phyloP scores from a whole-genome alignment of 768 basidiomycete species.

The Russula compacta region DNA sequence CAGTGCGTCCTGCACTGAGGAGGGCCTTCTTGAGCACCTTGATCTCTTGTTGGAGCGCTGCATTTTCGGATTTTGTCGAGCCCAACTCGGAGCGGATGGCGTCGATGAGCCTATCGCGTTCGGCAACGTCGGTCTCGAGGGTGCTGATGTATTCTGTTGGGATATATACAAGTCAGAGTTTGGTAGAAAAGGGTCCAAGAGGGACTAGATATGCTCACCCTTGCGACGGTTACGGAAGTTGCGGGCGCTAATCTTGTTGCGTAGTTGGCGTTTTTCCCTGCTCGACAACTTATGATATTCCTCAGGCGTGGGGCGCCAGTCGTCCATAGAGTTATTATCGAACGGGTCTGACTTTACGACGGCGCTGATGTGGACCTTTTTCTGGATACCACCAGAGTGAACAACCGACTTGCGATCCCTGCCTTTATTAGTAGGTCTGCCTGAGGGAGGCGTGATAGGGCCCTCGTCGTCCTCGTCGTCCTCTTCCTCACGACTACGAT shows the following conservation, averaged over 20 bases:
- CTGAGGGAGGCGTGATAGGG: slow-evolving; percentile 24
- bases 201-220: slow-evolving; percentile 38
- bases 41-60: slow-evolving; percentile 73
- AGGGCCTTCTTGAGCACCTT: slow-evolving; percentile 63
- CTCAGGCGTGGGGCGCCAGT: slow-evolving; percentile 83
- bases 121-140: slow-evolving; percentile 87
- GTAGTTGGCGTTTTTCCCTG: slow-evolving; percentile 91
- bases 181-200: background rate
- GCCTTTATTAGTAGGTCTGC: slow-evolving; percentile 34
- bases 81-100: slow-evolving; percentile 81
- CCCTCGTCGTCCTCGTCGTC: slow-evolving; percentile 28
- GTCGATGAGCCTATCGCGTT: slow-evolving; percentile 84
- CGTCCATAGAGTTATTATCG: slow-evolving; percentile 48
- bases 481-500: slow-evolving; percentile 28
- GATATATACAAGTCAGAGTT: background rate
- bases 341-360: slow-evolving; percentile 35
- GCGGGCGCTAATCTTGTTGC: slow-evolving; percentile 94
- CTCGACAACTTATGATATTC: slow-evolving; percentile 92
- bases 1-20: slow-evolving; percentile 45
- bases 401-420: slow-evolving; percentile 60
- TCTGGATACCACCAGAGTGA: slow-evolving; percentile 62
- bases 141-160: slow-evolving; percentile 82
- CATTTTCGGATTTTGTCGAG: slow-evolving; percentile 69
- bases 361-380: slow-evolving; percentile 36
- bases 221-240: slow-evolving; percentile 94